Conservation (phyloP, 495 filamentous ascomycete genomes). For the Talaromyces nanjingensis region DNA sequence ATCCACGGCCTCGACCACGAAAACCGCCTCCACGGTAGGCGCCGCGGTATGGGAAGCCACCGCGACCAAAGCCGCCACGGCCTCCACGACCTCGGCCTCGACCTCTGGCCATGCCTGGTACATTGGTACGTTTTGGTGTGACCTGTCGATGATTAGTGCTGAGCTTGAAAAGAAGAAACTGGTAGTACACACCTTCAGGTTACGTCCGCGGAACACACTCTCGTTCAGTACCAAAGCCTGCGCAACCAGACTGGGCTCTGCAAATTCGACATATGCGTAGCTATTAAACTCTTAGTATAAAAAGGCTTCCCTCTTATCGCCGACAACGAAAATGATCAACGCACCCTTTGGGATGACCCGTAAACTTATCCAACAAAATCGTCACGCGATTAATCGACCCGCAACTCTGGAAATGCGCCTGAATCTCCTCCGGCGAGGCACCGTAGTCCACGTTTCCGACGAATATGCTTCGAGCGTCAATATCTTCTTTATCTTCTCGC, state of each 20-base stretch:
- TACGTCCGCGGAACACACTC: constrained; percentile 89
- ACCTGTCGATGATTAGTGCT: constrained; percentile 46
- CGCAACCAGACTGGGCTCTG: constrained; percentile 86
- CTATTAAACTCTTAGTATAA: constrained; percentile 35
- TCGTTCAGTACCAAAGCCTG: constrained; percentile 94
- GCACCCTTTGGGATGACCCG: constrained; percentile 96
- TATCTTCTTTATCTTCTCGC: constrained; percentile 89
- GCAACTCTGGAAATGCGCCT: constrained; percentile 96
- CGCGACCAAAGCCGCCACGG: constrained; percentile 52
- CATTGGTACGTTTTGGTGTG: constrained; percentile 92
- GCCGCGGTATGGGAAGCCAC: constrained; percentile 59
- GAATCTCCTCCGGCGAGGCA: constrained; percentile 95
- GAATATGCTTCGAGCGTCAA: constrained; percentile 93
- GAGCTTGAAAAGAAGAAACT: constrained; percentile 3
- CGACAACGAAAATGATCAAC: constrained; percentile 22
- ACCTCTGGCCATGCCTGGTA: constrained; percentile 86
- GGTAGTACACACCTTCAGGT: constrained; percentile 68
- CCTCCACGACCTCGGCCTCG: constrained; percentile 69
- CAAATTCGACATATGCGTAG: constrained; percentile 98
- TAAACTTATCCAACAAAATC: constrained; percentile 95
- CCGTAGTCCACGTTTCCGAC: constrained; percentile 99
- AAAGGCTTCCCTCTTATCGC: background rate
- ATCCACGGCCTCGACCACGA: constrained; percentile 62
- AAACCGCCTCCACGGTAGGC: constrained; percentile 80
- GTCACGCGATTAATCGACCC: constrained; percentile 98